phyloP scores from a whole-genome alignment of 2,329 filamentous ascomycete species.

The Cladosporium sp. region DNA sequence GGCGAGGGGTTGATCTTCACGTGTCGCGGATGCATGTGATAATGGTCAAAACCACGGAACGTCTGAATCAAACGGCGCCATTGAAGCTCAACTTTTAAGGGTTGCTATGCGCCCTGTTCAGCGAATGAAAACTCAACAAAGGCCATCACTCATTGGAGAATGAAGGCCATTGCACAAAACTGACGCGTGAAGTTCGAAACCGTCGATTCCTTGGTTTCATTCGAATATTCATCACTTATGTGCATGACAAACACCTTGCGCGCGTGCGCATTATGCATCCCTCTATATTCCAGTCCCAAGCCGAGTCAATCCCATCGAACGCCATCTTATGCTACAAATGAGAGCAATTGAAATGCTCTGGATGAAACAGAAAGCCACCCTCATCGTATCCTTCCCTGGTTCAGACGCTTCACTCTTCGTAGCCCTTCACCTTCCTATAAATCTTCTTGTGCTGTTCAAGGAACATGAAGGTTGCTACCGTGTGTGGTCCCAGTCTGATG shows the following conservation, averaged over 20 bases:
- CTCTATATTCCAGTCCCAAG: slow-evolving; percentile 5
- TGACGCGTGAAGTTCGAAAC: neutral
- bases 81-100: neutral
- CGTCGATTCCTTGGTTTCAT: neutral
- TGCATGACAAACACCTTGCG: slow-evolving; percentile 4
- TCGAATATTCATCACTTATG: neutral
- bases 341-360: neutral
- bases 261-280: slow-evolving; percentile 9
- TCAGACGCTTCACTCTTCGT: slow-evolving; percentile 5
- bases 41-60: neutral
- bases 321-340: slow-evolving; percentile 6
- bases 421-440: slow-evolving; percentile 54
- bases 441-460: slow-evolving; percentile 82
- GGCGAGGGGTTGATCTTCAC: neutral
- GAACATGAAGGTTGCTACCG: slow-evolving; percentile 83
- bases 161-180: neutral
- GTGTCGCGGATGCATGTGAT: neutral
- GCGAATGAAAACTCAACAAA: neutral
- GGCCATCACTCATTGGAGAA: neutral
- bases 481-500: slow-evolving; percentile 69
- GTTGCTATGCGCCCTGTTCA: neutral
- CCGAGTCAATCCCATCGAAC: neutral
- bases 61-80: neutral
- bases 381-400: neutral
- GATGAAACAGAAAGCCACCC: neutral